Evolutionary conservation across 768 basidiomycete species (phyloP), one percentile per base, ranked within the genome.

Genomic region (Calocybe gangraenosa): DNA sequence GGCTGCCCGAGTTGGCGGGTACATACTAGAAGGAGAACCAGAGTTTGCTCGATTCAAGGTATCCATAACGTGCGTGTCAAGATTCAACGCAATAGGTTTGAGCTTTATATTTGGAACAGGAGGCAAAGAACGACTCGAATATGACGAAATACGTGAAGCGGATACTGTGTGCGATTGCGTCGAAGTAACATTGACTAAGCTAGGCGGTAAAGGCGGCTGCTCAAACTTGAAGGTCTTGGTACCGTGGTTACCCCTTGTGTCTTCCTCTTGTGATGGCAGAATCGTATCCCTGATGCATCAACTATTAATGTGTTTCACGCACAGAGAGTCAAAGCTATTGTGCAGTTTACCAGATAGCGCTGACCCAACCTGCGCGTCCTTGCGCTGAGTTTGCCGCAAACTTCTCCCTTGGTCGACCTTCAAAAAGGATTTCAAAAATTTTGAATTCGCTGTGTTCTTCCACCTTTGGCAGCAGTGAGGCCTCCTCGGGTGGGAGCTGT

Each of bases 361-460:
- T 83, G 40, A 89, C 74, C 87, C 87, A 89, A 7, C 72, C 73
- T 3, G 84, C 84, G 40, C 87, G 69, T 45, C 84, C 83, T 47
- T 74, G 70, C 20, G 78, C 73, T 17, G 79, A 79, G 8, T 66
- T 59, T 2, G 76, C 79, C 0, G 82, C 85, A 58, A 89, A 86
- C 44, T 69, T 76, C 56, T 86, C 81, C 42, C 62, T 67, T 3
- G 61, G 62, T 18, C 67, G 61, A 11, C 70, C 77, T 42, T 78
- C 72, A 44, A 85, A 83, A 14, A 74, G 40, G n/a, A 89, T 54
- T 58, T 87, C 84, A 47, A 89, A 87, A 0, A 81, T 64, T 50
- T 76, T 77, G 40, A 74, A 51, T 37, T 76, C 71, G 19, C 68
- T 67, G 10, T 59, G 55, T n/a, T 65, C 56, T 38, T 58, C 63